Evolutionary conservation across 768 basidiomycete genomes (phyloP).

Genomic region (Collybia sp.): DNA sequence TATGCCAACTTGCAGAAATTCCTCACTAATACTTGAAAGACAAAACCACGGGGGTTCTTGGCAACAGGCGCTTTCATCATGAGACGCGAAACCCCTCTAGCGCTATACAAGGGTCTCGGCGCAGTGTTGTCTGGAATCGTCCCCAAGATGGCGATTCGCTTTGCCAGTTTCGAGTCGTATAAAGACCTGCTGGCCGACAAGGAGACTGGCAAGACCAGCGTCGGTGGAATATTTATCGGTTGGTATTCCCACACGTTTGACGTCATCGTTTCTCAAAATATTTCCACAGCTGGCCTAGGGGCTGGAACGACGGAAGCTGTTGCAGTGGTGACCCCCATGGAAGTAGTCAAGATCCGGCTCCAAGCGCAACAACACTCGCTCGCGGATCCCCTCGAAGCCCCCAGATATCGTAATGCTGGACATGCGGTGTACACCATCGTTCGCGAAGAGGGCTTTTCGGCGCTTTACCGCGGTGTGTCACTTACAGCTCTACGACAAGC

Average conservation of each 20-base stretch:
- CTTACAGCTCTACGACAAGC: slow-evolving; percentile 94
- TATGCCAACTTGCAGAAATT: neutral
- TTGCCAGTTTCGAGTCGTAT: slow-evolving; percentile 96
- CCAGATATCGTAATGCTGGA: slow-evolving; percentile 93
- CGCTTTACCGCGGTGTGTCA: slow-evolving; percentile 90
- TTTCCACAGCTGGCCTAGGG: slow-evolving; percentile 74
- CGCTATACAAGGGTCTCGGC: slow-evolving; percentile 96
- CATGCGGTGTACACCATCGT: slow-evolving; percentile 96
- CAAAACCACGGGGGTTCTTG: slow-evolving; percentile 87
- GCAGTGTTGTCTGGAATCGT: slow-evolving; percentile 96
- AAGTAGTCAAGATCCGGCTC: slow-evolving; percentile 96
- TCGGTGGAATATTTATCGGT: slow-evolving; percentile 87
- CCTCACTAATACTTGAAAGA: slow-evolving; percentile 39
- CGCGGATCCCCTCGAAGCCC: slow-evolving; percentile 90
- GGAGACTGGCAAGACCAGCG: slow-evolving; percentile 72
- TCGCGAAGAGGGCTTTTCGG: slow-evolving; percentile 80
- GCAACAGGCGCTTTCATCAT: slow-evolving; percentile 89
- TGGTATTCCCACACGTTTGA: slow-evolving; percentile 15
- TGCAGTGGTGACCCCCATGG: slow-evolving; percentile 96
- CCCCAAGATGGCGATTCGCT: slow-evolving; percentile 99
- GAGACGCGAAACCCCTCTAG: slow-evolving; percentile 87
- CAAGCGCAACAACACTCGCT: slow-evolving; percentile 98
- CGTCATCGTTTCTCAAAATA: slow-evolving; percentile 1
- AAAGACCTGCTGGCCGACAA: slow-evolving; percentile 76
- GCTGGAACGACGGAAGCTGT: slow-evolving; percentile 97